These are phyloP conservation scores for Mycena sanguinolenta DNA, from an alignment of 768 basidiomycete species.

Conservation along the genomic window DNA sequence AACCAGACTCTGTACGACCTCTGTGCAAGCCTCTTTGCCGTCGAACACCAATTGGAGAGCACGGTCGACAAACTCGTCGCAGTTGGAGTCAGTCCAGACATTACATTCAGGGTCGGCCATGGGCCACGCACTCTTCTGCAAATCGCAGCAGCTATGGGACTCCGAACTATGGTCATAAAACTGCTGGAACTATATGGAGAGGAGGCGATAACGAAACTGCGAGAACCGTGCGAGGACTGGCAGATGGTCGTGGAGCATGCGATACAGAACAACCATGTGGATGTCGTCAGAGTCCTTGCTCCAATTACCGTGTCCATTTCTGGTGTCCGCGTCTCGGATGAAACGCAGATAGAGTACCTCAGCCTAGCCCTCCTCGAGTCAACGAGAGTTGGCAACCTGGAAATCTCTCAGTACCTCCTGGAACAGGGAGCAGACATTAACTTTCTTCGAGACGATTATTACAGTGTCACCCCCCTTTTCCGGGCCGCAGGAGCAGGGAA, in stretches of 20 bases:
- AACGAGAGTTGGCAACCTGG: not conserved
- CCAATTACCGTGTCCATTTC: too few relatives aligned
- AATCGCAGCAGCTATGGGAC: not conserved
- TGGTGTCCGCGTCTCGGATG: too few relatives aligned
- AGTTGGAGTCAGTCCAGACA: not conserved
- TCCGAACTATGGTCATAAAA: not conserved
- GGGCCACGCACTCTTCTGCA: not conserved
- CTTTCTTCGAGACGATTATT: too few relatives aligned
- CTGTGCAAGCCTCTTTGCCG: constrained; percentile 12
- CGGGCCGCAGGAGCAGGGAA: not conserved
- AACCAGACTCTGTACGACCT: too few relatives aligned
- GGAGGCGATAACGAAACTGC: not conserved
- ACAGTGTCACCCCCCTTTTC: not conserved
- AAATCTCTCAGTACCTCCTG: not conserved
- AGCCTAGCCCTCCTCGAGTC: not conserved
- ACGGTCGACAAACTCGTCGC: constrained; percentile 2
- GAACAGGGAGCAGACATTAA: not conserved
- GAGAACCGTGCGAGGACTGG: too few relatives aligned
- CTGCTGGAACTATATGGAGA: not conserved
- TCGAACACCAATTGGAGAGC: constrained; percentile 12
- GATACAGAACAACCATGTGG: too few relatives aligned
- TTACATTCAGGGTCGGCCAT: not conserved
- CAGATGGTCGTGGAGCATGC: too few relatives aligned
- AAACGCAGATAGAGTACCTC: not conserved
- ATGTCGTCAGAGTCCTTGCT: too few relatives aligned